Base-by-base conservation (phyloP, 1,284 basidiomycete species). In the Serendipita sp. region DNA sequence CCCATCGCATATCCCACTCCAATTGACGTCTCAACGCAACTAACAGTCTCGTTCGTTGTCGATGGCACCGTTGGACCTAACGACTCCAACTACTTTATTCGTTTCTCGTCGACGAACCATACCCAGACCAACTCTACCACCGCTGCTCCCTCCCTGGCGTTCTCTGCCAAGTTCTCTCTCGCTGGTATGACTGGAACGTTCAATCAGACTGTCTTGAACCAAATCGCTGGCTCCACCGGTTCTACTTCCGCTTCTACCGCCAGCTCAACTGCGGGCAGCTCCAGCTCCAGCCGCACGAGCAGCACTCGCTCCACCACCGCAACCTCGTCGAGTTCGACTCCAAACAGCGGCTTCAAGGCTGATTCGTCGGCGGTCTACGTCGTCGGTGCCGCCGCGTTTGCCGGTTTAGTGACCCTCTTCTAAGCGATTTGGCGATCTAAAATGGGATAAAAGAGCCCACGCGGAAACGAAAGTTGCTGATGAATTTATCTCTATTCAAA, bases 91-190 rank as follows among this genome's bases (percentile, higher is more conserved):
- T 90, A 89, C 75, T 90, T 90, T 75, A 78, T 90, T 69, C 87
- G 88, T 62, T 76, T 88, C 71, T 79, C 85, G 64, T 88, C 88
- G 0, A 65, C 78, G 45, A 69, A 41, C 64, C 68, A 80, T 61
- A 83, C 78, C 71, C 80, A 85, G 71, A 61, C 80, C 32, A 69
- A 69, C 1, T 12, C 53, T 12, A 65, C 67, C 5, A 72, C 77
- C 64, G 72, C 83, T 15, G 74, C 79, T 60, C 80, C 78, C 2
- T 81, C 80, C 63, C 76, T 85, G 66, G 82, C 88, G 1, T 93
- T 91, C 78, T 91, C 89, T n/a, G 80, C 90, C 64, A 83, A 83
- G 68, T 93, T 91, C 77, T 73, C 73, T 82, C 66, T 90, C 70
- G 69, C 70, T 6, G 74, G 77, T 64, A 88, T 88, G 87, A 77